A percentile compares a stretch with the other conserved stretches of the same genome.
These are phyloP conservation scores for Ilex asprella DNA, from an alignment of 257 asterid species.

Conservation along the genomic window DNA sequence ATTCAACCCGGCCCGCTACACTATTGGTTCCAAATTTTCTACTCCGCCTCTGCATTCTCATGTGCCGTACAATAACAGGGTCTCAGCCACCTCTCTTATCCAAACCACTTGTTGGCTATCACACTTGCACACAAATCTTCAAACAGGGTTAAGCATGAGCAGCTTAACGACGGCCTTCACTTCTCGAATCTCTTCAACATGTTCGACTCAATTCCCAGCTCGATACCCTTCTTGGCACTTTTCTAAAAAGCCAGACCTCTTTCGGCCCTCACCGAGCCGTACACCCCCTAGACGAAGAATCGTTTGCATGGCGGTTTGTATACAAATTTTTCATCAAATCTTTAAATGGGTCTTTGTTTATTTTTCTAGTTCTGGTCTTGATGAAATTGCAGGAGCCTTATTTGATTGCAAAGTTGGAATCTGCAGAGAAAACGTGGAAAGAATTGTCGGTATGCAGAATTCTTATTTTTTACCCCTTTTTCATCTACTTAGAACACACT, in stretches of 20 bases:
- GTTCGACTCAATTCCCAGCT: conserved; percentile 32
- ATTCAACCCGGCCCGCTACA: too few species aligned
- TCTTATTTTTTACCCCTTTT: too few species aligned
- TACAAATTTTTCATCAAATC: neutral
- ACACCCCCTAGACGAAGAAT: conserved; percentile 29
- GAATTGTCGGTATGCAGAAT: conserved; percentile 20
- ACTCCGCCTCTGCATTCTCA: too few species aligned
- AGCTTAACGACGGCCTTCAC: conserved; percentile 47
- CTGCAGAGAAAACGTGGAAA: conserved; percentile 94
- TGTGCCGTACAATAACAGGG: too few species aligned
- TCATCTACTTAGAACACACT: too few species aligned
- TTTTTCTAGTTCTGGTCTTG: conserved; percentile 13
- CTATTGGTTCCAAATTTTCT: too few species aligned
- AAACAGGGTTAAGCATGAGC: conserved; percentile 33
- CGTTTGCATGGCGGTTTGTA: conserved; percentile 87
- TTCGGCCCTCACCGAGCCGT: conserved; percentile 25
- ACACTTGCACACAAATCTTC: neutral
- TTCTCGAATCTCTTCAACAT: conserved; percentile 34
- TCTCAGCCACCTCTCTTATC: neutral
- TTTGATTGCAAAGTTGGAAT: conserved; percentile 77
- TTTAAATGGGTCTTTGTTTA: neutral
- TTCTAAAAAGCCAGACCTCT: conserved; percentile 7
- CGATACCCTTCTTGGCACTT: conserved; percentile 16
- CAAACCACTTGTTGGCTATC: neutral
- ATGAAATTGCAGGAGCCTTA: conserved; percentile 72